phyloP scores from a whole-genome alignment of 305 asterid genomes.

The Solanum aculeatissimum region DNA sequence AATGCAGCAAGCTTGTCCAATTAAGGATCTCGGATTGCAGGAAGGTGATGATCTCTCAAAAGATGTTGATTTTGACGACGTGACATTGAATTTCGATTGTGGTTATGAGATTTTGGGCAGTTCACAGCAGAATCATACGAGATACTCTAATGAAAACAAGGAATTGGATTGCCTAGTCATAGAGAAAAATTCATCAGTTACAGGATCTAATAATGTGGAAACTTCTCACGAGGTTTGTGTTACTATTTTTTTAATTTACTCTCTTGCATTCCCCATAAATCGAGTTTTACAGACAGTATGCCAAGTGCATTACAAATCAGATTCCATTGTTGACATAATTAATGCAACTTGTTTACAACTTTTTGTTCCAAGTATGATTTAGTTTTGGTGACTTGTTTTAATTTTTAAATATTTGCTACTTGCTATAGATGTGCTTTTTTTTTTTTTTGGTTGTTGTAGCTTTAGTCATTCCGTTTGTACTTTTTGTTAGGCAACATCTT shows the following conservation, averaged over 20 bases:
- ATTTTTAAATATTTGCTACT: neutral
- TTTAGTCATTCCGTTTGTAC: neutral
- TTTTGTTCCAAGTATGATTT: neutral
- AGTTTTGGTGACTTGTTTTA: neutral
- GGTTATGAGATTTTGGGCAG: constrained; percentile 12
- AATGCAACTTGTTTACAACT: neutral
- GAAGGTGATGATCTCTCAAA: constrained; percentile 27
- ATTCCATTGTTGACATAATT: neutral
- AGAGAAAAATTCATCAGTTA: constrained; percentile 34
- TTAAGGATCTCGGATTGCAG: constrained; percentile 32
- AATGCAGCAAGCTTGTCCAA: neutral
- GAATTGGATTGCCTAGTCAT: constrained; percentile 16
- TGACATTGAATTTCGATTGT: constrained; percentile 30
- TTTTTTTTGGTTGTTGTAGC: neutral
- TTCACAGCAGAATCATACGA: constrained; percentile 12
- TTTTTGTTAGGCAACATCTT: constrained; percentile 34
- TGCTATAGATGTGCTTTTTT: neutral
- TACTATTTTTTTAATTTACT: neutral
- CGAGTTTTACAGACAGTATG: neutral
- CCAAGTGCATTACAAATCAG: neutral
- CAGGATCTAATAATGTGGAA: constrained; percentile 42
- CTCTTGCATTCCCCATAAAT: neutral
- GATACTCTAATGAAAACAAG: constrained; percentile 25
- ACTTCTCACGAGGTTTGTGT: constrained; percentile 8
- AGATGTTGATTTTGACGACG: constrained; percentile 37